A percentile compares a stretch with the other conserved stretches of the same genome.
phyloP scores from a whole-genome alignment of 108 stramenopile species.

The Cyclotella baltica region DNA sequence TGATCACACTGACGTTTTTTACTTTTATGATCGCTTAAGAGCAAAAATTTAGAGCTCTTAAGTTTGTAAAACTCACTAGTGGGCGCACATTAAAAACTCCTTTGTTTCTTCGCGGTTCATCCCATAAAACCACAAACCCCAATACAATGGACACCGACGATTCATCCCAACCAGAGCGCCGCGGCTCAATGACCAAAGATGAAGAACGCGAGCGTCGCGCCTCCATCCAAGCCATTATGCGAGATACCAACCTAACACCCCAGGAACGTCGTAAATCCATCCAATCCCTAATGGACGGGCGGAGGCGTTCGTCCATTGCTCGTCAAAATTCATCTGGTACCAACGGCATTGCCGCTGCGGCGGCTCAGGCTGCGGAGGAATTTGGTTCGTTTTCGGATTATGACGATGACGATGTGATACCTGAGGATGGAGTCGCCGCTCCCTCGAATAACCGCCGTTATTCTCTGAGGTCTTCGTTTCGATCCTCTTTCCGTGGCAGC shows the following conservation, averaged over 20 bases:
- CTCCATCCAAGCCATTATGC: constrained; percentile 83
- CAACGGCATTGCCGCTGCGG: constrained; percentile 33
- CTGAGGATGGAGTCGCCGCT: background rate
- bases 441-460: constrained; percentile 6
- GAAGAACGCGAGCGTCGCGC: constrained; percentile 74
- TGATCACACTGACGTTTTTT: too few species aligned
- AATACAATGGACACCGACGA: background rate
- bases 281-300: constrained; percentile 89
- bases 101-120: too few species aligned
- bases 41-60: too few species aligned
- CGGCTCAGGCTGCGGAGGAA: constrained; percentile 38
- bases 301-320: constrained; percentile 61
- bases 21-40: too few species aligned
- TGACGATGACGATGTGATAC: constrained; percentile 22
- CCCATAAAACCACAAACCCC: constrained; percentile 1
- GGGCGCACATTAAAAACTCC: too few species aligned
- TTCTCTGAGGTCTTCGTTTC: background rate
- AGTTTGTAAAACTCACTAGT: too few species aligned
- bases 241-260: constrained; percentile 63
- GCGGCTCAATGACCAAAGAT: constrained; percentile 40
- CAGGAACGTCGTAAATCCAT: constrained; percentile 78
- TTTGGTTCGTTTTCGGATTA: constrained; percentile 30
- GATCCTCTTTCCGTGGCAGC: constrained; percentile 13
- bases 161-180: constrained; percentile 23
- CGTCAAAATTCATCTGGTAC: constrained; percentile 21